Evolutionary conservation across 371 early-diverging fungal genomes (phyloP).

Genomic region (Circinella umbellata): DNA sequence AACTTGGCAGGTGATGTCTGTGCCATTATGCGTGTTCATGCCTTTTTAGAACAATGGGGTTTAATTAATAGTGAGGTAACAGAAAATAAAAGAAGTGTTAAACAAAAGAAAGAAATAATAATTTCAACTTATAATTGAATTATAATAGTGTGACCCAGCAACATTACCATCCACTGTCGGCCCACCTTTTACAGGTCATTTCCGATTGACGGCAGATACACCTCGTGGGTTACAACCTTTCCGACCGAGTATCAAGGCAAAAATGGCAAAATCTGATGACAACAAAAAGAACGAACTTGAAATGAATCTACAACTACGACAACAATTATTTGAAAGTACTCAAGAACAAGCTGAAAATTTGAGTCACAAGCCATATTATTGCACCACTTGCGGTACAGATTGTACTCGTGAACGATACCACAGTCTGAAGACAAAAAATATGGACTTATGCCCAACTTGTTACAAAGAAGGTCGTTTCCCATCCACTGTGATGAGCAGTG

Average conservation of each 20-base stretch:
- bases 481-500: conserved; percentile 78
- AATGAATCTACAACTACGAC: conserved; percentile 56
- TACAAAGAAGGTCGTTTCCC: conserved; percentile 96
- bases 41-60: conserved; percentile 99
- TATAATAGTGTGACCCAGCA: conserved; percentile 82
- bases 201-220: conserved; percentile 94
- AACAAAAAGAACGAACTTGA: conserved; percentile 22
- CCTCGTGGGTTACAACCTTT: conserved; percentile 92
- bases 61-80: conserved; percentile 96
- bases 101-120: too few relatives aligned
- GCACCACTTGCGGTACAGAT: conserved; percentile 91
- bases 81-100: neutral
- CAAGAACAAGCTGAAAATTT: conserved; percentile 35
- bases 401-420: conserved; percentile 85
- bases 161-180: conserved; percentile 92
- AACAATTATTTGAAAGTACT: conserved; percentile 58
- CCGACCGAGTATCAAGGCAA: conserved; percentile 61
- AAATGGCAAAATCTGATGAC: neutral
- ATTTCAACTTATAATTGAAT: neutral
- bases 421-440: conserved; percentile 75
- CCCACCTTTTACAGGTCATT: conserved; percentile 96
- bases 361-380: conserved; percentile 59
- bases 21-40: conserved; percentile 96
- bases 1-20: conserved; percentile 97
- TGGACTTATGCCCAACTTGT: conserved; percentile 90